These are phyloP conservation scores for Podaxis sp. DNA, from an alignment of 768 basidiomycete species.

Conservation along the genomic window DNA sequence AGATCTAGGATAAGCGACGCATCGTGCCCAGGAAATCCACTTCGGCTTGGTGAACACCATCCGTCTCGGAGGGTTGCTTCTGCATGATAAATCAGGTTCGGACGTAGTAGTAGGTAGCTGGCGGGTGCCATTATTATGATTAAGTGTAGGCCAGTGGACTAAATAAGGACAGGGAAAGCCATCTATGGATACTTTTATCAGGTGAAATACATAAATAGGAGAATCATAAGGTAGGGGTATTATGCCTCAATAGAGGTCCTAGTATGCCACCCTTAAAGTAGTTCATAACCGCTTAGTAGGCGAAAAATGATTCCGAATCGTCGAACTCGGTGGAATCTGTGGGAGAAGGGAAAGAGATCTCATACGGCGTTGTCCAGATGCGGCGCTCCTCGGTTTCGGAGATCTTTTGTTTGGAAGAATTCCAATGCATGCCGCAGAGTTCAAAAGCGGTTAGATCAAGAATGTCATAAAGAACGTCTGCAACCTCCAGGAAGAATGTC, in stretches of 20 bases:
- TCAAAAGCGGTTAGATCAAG: constrained; percentile 66
- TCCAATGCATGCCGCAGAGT: constrained; percentile 76
- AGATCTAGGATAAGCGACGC: constrained; percentile 2
- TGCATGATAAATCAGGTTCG: background rate
- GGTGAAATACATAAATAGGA: constrained; percentile 4
- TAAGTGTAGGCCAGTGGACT: constrained; percentile 7
- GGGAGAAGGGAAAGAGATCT: constrained; percentile 10
- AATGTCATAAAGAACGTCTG: constrained; percentile 46
- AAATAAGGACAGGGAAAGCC: background rate
- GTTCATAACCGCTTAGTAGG: constrained; percentile 8
- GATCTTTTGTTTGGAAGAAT: constrained; percentile 41
- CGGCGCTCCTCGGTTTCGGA: constrained; percentile 36
- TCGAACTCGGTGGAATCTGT: constrained; percentile 11
- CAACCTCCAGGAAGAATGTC: constrained; percentile 37
- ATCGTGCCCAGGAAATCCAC: background rate
- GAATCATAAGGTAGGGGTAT: constrained; percentile 5
- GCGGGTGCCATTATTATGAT: constrained; percentile 7
- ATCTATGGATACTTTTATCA: constrained; percentile 12
- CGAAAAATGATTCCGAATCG: constrained; percentile 10
- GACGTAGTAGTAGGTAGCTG: background rate
- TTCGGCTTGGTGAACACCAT: background rate
- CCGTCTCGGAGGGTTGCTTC: constrained; percentile 6
- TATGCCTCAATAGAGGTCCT: background rate
- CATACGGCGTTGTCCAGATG: constrained; percentile 35
- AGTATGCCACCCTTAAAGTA: background rate